Evolutionary conservation across 805 yeast species (phyloP), one percentile per base, ranked within the genome.

Genomic region (Blastobotrys mokoenaii): DNA sequence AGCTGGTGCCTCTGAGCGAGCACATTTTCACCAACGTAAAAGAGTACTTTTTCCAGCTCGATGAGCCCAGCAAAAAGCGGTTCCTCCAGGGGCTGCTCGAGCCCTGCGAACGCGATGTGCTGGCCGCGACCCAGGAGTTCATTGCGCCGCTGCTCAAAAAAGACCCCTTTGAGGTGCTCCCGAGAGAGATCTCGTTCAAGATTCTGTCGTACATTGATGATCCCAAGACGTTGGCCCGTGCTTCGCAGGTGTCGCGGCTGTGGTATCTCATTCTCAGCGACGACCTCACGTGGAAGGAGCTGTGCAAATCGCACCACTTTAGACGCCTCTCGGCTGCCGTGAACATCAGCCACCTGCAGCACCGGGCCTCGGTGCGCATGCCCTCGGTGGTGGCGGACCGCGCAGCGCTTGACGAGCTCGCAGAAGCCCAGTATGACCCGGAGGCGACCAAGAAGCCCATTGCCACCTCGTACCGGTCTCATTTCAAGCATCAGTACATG

Each of bases 141-240:
- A 56, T 68, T 10, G 55, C 61, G 30, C 73, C 73, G 6, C 50
- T 60, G 47, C 57, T 68, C 14, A 58, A 64, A 34, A 60, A 59
- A 33, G 73, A 68, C 47, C 73, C 73, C 29, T 68, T 68, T 43
- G 70, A 65, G 38, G 59, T 64, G 35, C 58, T 90, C 41, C 98
- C 98, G 1, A 72, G 75, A 50, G 97, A 93, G 59, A 65, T 90
- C 38, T 78, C 94, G 1, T 72, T 88, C 45, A 85, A 86, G 58
- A 82, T 90, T 33, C 68, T 90, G 33, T 82, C 94, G 51, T 87
- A 84, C 63, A 66, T 90, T 53, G 96, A 86, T 60, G 93, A 96
- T 48, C 70, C 72, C 64, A 78, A 77, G 47, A 82, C 96, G 9
- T 71, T 90, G 37, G 90, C 97, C 56, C 82, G 83, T 50, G 96